Evolutionary conservation across 2,329 filamentous ascomycete species (phyloP), one percentile per base, ranked within the genome.

Genomic region (Aspergillus tubingensis): DNA sequence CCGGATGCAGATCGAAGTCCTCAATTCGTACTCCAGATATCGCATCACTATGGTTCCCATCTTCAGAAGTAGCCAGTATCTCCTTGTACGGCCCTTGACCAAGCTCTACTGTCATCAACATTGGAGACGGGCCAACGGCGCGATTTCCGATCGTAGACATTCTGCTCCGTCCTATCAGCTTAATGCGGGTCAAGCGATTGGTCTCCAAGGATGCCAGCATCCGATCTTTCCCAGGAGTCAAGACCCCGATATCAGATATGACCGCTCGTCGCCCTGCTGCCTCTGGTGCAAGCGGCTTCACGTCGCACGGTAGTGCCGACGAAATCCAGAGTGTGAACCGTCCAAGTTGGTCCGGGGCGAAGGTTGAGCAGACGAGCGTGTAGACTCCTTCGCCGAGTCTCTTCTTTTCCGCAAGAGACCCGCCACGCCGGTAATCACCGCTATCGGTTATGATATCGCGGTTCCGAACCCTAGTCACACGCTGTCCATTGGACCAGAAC

Each of bases 361-460:
- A 98, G 0, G 94, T 96, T 2, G 92, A 96, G 72, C 90, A 94
- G 6, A 97, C 89, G 58, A 96, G 83, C 0, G 91, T 97, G 75
- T 98, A 99, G 0, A 82, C 82, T 0, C 94, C 94, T 0, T 86
- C 79, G 41, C 88, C 86, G 17, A 96, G 78, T 19, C 79, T 70
- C 69, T 74, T 66, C 6, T 85, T 78, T 63, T 91, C 85, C 2
- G 89, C 88, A 32, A 92, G 81, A 3, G 91, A 90, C 72, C 90
- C 91, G 27, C 90, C 90, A 27, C 89, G 87, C 52, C 91, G 88
- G 76, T 99, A 97, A 67, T 96, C 92, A n/a, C 91, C 91, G 36
- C 91, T 96, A 58, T 91, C 89, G 21, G 86, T 85, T 23, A 96
- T 84, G 41, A 98, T 86, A 71, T 97, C 93, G 66, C 91, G 87